Evolutionary conservation across 495 filamentous ascomycete species (phyloP).

Genomic region (Daldinia loculata): DNA sequence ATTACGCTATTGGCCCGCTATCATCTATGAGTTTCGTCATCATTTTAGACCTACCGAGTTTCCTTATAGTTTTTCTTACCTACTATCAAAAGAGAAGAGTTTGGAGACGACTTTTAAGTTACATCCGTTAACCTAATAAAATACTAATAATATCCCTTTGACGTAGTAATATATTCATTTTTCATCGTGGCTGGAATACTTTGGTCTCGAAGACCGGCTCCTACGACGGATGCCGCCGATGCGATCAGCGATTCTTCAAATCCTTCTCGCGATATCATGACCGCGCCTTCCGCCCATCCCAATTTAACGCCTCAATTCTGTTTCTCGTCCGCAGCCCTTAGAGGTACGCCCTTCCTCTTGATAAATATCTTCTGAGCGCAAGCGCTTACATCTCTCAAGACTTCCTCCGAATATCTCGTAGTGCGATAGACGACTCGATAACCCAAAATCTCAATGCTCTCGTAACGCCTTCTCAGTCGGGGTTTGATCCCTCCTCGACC

Average conservation of each 20-base stretch:
- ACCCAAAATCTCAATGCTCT: conserved; percentile 92
- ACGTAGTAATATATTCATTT: background rate
- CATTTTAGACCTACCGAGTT: background rate
- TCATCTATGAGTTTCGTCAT: conserved; percentile 21
- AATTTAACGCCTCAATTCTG: conserved; percentile 87
- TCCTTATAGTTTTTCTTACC: background rate
- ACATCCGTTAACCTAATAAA: conserved; percentile 9
- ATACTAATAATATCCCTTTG: background rate
- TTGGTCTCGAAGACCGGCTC: conserved; percentile 56
- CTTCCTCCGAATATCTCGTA: conserved; percentile 89
- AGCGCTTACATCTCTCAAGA: conserved; percentile 62
- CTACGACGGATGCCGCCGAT: conserved; percentile 48
- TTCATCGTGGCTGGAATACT: conserved; percentile 59
- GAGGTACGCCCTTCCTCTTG: conserved; percentile 64
- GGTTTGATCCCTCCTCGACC: conserved; percentile 86
- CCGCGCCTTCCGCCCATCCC: conserved; percentile 66
- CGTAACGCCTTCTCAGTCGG: conserved; percentile 71
- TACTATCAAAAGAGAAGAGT: background rate
- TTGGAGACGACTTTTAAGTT: conserved; percentile 15
- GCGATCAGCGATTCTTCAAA: conserved; percentile 20
- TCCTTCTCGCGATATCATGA: conserved; percentile 62
- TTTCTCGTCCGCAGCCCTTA: conserved; percentile 83
- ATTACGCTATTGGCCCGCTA: background rate
- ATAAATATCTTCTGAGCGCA: background rate
- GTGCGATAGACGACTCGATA: conserved; percentile 90